Evolutionary conservation across 2,329 filamentous ascomycete genomes (phyloP), one percentile per base, ranked within the genome.

Genomic region (Raffaelea ambrosiae): DNA sequence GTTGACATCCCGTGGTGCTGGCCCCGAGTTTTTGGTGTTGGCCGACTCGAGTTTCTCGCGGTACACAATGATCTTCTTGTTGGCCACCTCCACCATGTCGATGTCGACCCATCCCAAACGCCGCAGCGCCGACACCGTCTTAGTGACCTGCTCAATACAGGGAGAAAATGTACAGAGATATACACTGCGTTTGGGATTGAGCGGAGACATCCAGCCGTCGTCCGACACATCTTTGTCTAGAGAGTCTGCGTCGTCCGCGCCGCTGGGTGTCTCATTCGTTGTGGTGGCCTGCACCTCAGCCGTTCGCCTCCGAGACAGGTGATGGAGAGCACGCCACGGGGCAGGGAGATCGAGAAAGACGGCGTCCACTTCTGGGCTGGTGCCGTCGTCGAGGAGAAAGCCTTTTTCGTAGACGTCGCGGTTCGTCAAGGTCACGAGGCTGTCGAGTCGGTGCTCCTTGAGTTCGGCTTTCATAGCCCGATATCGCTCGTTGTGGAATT

Each of bases 151-250:
- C 66, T 98, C 93, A 55, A 98, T 94, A 65, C 93, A 98, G 0
- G 93, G 93, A 1, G 86, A 94, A 68, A 98, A 98, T 1, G 89
- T 94, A 70, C 93, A 98, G 47, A 98, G 77, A 60, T 93, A 77
- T 2, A 84, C 79, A 5, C 84, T 76, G 39, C 78, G 75, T n/a
- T 75, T 73, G 0, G 87, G 81, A 55, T 93, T 83, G 11, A 97
- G 73, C 1, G 79, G 74, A 1, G 79, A 83, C 16, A 74, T 61
- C 69, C 76, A 81, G 4, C 13, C 14, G 39, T 66, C 64, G 31
- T 54, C 48, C 11, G 52, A 45, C 14, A 40, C 54, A 5, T 58
- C 49, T 14, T 49, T 44, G 7, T 47, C 46, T 44, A 47, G 9
- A 53, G 22, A 22, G 22, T 31, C 9, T 23, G 57, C 36, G 49